Conservation (phyloP, 768 basidiomycete species). For the Psilocybe azurescens region DNA sequence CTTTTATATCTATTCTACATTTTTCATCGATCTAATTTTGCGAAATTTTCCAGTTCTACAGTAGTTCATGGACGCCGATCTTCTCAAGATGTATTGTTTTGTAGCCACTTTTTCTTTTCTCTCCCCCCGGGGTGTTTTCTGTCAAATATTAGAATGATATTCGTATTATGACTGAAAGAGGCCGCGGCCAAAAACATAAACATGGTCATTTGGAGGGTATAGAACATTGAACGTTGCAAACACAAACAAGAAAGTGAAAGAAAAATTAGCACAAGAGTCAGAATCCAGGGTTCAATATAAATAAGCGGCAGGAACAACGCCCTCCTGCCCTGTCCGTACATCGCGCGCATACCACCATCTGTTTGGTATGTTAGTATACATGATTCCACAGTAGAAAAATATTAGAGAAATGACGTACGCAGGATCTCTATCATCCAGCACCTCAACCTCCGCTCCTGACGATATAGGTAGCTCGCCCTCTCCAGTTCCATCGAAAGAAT, state of each 20-base stretch:
- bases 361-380: constrained; percentile 24
- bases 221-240: constrained; percentile 32
- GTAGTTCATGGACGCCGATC: background rate
- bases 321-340: constrained; percentile 77
- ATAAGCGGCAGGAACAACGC: constrained; percentile 92
- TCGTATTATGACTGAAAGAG: constrained; percentile 18
- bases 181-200: constrained; percentile 19
- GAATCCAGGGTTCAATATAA: constrained; percentile 64
- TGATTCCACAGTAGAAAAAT: background rate
- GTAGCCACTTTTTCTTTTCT: background rate
- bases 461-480: constrained; percentile 79
- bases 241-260: constrained; percentile 40
- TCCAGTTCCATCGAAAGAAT: constrained; percentile 79
- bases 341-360: constrained; percentile 98
- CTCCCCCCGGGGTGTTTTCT: background rate
- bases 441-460: constrained; percentile 73
- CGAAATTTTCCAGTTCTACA: constrained; percentile 10
- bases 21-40: background rate
- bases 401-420: constrained; percentile 57
- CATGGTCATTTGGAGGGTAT: constrained; percentile 24
- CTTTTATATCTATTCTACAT: constrained; percentile 2
- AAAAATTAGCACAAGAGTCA: constrained; percentile 35
- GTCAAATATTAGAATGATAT: constrained; percentile 14
- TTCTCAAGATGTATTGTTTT: background rate
- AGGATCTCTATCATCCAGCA: constrained; percentile 80